Conservation (phyloP, 2,329 filamentous ascomycete species). For the Ambrosiella xylebori region DNA sequence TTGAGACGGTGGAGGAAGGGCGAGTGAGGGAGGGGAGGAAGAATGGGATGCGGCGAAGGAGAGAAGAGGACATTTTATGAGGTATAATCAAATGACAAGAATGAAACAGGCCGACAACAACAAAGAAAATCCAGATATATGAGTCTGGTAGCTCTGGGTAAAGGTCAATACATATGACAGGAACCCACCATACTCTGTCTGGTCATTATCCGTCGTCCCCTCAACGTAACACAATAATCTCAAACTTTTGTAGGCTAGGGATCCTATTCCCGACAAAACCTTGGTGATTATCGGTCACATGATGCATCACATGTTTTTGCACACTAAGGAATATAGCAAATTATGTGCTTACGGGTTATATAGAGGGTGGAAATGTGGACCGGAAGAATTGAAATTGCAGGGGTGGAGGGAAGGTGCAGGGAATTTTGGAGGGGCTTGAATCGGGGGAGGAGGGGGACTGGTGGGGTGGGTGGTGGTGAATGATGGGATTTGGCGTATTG, state of each 20-base stretch:
- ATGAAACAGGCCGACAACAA: not conserved
- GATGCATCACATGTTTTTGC: not conserved
- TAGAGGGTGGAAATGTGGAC: not conserved
- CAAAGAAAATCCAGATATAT: too few species aligned
- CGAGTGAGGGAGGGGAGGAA: constrained; percentile 11
- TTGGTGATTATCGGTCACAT: too few species aligned
- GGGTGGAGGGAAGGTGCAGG: not conserved
- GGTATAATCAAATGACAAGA: not conserved
- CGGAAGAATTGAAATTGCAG: not conserved
- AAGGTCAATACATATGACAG: too few species aligned
- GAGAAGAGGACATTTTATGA: not conserved
- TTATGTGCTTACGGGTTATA: not conserved
- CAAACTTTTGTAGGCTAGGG: too few species aligned
- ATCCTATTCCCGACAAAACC: too few species aligned
- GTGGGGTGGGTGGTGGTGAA: not conserved
- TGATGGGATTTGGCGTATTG: not conserved
- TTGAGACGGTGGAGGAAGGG: constrained; percentile 10
- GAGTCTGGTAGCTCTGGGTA: too few species aligned
- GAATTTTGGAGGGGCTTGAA: not conserved
- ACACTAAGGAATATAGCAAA: not conserved
- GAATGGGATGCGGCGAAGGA: not conserved
- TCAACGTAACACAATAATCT: too few species aligned
- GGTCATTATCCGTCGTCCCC: too few species aligned
- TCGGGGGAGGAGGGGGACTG: not conserved
- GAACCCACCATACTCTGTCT: too few species aligned